Evolutionary conservation across 2,329 filamentous ascomycete species (phyloP).

Genomic region (Colletotrichum lentis): DNA sequence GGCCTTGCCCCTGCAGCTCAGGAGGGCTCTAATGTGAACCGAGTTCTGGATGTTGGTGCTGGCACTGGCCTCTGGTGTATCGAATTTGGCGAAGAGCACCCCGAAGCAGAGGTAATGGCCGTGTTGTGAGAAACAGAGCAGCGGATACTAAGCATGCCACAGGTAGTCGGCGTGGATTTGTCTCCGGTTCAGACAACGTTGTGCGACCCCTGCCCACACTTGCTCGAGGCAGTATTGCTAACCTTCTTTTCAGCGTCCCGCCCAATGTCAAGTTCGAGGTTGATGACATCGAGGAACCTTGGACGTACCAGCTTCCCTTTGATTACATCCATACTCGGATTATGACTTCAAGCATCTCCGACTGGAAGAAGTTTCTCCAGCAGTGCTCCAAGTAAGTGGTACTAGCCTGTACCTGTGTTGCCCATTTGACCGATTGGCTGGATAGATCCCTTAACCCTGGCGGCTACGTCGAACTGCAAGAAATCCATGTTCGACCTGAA

Average conservation of each 20-base stretch:
- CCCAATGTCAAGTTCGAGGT: slow-evolving; percentile 64
- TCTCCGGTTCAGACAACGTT: slow-evolving; percentile 51
- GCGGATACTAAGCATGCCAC: too few species aligned
- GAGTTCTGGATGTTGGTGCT: slow-evolving; percentile 56
- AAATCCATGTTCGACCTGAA: slow-evolving; percentile 49
- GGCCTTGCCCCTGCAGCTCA: slow-evolving; percentile 42
- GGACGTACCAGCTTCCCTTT: slow-evolving; percentile 58
- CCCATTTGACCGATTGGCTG: neutral
- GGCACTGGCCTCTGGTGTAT: slow-evolving; percentile 57
- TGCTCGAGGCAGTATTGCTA: neutral
- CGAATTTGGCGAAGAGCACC: slow-evolving; percentile 52
- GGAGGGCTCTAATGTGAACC: slow-evolving; percentile 38
- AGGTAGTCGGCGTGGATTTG: slow-evolving; percentile 52
- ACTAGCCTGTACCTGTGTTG: neutral
- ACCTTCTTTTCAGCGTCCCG: slow-evolving; percentile 50
- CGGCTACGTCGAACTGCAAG: slow-evolving; percentile 55
- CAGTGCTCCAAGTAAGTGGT: slow-evolving; percentile 51
- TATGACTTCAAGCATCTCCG: slow-evolving; percentile 59
- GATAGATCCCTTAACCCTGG: slow-evolving; percentile 50
- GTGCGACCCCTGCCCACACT: slow-evolving; percentile 37
- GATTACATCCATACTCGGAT: slow-evolving; percentile 64
- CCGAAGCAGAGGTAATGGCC: slow-evolving; percentile 43
- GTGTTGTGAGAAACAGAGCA: neutral
- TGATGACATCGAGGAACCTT: slow-evolving; percentile 63
- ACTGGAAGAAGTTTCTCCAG: slow-evolving; percentile 58